These are phyloP conservation scores for Rhododendron molle DNA, from an alignment of 148 eudicot genomes.

Conservation along the genomic window DNA sequence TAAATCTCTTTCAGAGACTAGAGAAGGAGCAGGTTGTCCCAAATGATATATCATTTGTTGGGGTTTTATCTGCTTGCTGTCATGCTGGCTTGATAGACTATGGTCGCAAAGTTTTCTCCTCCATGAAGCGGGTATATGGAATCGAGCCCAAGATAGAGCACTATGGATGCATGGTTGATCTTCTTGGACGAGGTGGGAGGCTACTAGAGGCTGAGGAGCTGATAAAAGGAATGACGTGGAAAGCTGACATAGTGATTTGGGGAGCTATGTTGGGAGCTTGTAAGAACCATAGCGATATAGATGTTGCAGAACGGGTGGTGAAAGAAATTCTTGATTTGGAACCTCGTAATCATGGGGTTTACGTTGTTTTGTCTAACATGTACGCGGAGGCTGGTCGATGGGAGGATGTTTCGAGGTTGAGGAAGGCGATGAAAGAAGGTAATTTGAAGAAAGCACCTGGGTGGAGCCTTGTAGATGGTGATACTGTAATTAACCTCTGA, in stretches of 20 bases:
- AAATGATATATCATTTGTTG: constrained; percentile 57
- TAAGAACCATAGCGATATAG: constrained; percentile 49
- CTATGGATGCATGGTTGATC: constrained; percentile 80
- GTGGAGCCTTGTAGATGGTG: constrained; percentile 56
- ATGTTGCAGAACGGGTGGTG: constrained; percentile 68
- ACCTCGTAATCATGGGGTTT: constrained; percentile 71
- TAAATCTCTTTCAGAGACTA: constrained; percentile 40
- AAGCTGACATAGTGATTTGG: constrained; percentile 82
- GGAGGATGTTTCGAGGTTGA: constrained; percentile 63
- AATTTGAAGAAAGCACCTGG: constrained; percentile 70
- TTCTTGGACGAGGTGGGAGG: constrained; percentile 63
- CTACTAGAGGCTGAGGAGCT: constrained; percentile 66
- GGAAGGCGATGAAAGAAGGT: constrained; percentile 59
- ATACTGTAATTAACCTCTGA: constrained; percentile 11
- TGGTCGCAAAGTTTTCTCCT: constrained; percentile 48
- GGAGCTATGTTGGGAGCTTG: constrained; percentile 72
- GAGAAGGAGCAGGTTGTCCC: constrained; percentile 37
- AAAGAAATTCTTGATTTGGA: constrained; percentile 60
- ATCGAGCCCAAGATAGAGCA: constrained; percentile 70
- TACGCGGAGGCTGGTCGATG: constrained; percentile 81
- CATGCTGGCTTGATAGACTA: constrained; percentile 68
- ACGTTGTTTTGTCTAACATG: constrained; percentile 76
- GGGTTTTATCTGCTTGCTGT: constrained; percentile 75
- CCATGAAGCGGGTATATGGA: constrained; percentile 43
- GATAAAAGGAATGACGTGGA: constrained; percentile 60